Evolutionary conservation across 805 yeast genomes (phyloP).

Genomic region (Lipomyces chichibuensis): DNA sequence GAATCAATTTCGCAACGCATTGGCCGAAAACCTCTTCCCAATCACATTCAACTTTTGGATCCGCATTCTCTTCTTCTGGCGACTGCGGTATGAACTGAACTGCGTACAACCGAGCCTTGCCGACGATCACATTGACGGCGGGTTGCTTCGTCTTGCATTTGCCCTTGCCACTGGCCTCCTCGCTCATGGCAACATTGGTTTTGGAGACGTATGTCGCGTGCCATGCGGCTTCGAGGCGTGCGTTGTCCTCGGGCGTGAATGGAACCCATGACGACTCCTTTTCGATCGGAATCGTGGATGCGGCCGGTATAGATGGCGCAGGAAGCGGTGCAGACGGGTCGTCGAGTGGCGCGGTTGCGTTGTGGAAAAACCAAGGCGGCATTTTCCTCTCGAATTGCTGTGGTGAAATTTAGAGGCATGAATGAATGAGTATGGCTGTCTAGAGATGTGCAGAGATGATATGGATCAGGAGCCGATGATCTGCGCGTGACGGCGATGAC

Average conservation of each 20-base stretch:
- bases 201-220: conserved; percentile 19
- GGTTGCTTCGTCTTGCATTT: conserved; percentile 11
- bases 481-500: too few species aligned
- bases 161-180: conserved; percentile 6
- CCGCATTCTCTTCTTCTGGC: conserved; percentile 5
- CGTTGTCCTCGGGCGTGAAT: conserved; percentile 46
- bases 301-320: conserved; percentile 33
- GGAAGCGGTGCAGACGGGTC: conserved; percentile 39
- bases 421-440: neutral
- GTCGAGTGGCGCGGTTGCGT: conserved; percentile 38
- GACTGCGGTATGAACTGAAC: conserved; percentile 31
- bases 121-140: conserved; percentile 34
- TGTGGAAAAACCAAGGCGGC: conserved; percentile 39
- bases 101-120: conserved; percentile 33
- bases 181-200: conserved; percentile 14
- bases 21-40: conserved; percentile 18
- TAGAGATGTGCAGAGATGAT: neutral
- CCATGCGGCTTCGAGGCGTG: conserved; percentile 38
- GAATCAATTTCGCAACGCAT: conserved; percentile 38
- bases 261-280: conserved; percentile 45
- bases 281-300: conserved; percentile 31
- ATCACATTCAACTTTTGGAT: neutral
- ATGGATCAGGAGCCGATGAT: too few species aligned
- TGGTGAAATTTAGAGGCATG: neutral
- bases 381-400: neutral